Evolutionary conservation across 495 filamentous ascomycete species (phyloP).

Genomic region (Penicillium soppii): DNA sequence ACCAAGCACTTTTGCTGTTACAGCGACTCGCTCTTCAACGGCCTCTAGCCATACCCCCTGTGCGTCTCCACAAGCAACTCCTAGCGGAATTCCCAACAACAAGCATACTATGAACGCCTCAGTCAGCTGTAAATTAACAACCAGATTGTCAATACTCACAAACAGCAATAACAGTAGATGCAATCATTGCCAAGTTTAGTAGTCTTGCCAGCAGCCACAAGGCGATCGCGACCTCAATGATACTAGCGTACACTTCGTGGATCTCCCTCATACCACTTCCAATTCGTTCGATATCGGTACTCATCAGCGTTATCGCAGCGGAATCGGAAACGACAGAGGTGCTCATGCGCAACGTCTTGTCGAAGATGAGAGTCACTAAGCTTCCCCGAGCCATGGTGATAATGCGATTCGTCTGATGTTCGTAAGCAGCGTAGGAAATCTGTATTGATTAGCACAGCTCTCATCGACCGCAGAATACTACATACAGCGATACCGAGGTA

Average conservation of each 20-base stretch:
- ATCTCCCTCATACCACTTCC: conserved; percentile 30
- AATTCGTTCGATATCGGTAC: conserved; percentile 54
- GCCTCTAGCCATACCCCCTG: conserved; percentile 48
- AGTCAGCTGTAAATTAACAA: not conserved
- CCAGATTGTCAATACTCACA: conserved; percentile 28
- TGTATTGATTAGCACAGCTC: not conserved
- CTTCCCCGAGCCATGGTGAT: conserved; percentile 54
- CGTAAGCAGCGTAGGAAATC: conserved; percentile 44
- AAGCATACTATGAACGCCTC: conserved; percentile 14
- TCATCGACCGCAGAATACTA: not conserved
- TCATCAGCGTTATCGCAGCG: conserved; percentile 56
- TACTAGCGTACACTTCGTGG: conserved; percentile 51
- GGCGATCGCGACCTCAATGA: conserved; percentile 54
- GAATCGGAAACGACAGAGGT: conserved; percentile 41
- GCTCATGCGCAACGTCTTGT: conserved; percentile 37
- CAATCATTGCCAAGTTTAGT: conserved; percentile 41
- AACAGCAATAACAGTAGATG: conserved; percentile 48
- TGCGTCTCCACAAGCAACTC: conserved; percentile 15
- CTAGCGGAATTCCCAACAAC: conserved; percentile 17
- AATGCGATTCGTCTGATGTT: conserved; percentile 48
- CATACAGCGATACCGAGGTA: conserved; percentile 56
- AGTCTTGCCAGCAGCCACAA: conserved; percentile 51
- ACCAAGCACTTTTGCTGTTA: conserved; percentile 48
- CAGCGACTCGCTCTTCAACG: conserved; percentile 52
- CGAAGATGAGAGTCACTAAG: conserved; percentile 51